Base-by-base conservation (phyloP, 2,329 filamentous ascomycete species). In the Alternaria dauci region DNA sequence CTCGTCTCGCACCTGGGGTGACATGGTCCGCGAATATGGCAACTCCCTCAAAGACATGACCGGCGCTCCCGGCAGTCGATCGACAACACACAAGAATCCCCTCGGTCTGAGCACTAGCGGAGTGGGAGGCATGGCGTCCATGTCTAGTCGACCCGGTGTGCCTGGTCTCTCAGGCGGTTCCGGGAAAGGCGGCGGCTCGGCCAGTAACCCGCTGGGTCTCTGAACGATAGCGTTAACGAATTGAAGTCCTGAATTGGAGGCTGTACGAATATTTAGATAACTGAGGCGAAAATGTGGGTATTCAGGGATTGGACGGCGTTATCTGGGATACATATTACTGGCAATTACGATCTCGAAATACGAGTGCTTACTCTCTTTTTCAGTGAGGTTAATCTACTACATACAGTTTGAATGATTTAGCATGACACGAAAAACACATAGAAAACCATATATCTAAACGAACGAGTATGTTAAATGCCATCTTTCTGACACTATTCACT, bases 21-120 rank as follows among this genome's bases (percentile, higher is more conserved):
- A 84, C 67, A 75, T 79, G 46, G 79, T 84, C 3, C 79, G 82
- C 42, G 81, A 80, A 41, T 84, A 84, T 59, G 82, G 82, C 26
- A 84, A 84, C 69, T 77, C 78, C 32, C 80, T 84, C 71, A 84
- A 84, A 64, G 82, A 84, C 65, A 70, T 75, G 5, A 79, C 82
- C 1, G 80, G 79, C 36, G 81, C 83, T 1, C 72, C 74, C 4
- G 82, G 82, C 5, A 69, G 76, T 34, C 75, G 82, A 4, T 78
- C 81, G 18, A 70, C 78, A 5, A 84, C 82, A 2, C 79, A 78
- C 26, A 76, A 75, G 23, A 84, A 84, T 65, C 82, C 82, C 3
- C 70, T 84, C 8, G 82, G 82, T 0, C 60, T 84, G 44, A 64
- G 71, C 30, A 78, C 77, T 12, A 71, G 65, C 38, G 59, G 61